Base-by-base conservation (phyloP, 163 green algal species). In the Scenedesmus sp. region DNA sequence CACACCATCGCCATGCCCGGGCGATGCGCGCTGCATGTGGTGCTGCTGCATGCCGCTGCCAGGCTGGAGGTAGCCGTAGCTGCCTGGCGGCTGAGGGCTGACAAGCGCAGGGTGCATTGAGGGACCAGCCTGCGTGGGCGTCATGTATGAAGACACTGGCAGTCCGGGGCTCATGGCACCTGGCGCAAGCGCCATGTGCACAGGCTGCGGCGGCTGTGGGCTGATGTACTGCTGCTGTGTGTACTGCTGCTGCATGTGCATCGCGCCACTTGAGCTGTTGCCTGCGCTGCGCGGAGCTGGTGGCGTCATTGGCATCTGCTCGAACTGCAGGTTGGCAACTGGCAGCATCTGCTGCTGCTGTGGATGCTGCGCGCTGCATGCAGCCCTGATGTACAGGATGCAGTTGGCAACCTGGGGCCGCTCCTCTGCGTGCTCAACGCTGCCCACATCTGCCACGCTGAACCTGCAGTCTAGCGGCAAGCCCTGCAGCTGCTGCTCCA, bases 351-450 rank as follows among this genome's bases (percentile, higher is more conserved):
- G 46, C 46, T 60, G 79, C 46, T 26, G 79, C 54, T 46, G 81
- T 16, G 23, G 70, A 73, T 66, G 66, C 46, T 54, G 60, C 64
- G 26, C 15, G 64, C 52, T 82, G 85, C 66, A 70, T n/a, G 16
- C 46, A 55, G 56, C 62, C 12, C 9, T 59, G 23, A 92, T 79
- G 84, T 92, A 96, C 56, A 98, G 91, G 12, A 98, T 16, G 94
- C 96, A 98, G 57, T 97, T 94, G 5, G 91, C 93, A 66, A 98
- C 94, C 73, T 87, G 88, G 0, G 94, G 94, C 59, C 95, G 89
- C 52, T 98, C 96, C 20, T 95, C 95, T 0, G 59, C 82, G 57
- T 85, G 82, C 16, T 95, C 92, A 5, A 18, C 54, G 20, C 66
- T 93, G 12, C 96, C 92, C 52, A 97, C 73, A 89, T 97, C 96